Conservation (phyloP, 2,329 filamentous ascomycete genomes). For the Aspergillus awamori region DNA sequence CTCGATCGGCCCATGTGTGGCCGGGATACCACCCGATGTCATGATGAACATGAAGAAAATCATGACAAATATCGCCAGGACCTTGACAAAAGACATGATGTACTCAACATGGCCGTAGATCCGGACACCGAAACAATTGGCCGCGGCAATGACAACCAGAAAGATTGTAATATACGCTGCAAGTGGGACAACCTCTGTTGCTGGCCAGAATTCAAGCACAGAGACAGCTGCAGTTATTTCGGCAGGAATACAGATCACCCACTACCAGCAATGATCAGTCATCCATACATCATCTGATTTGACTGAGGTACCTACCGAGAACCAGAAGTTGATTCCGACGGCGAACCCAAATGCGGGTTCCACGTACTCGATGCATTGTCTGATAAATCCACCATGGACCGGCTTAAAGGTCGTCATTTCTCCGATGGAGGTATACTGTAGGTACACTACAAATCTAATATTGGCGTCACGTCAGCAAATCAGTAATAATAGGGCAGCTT, state of each 20-base stretch:
- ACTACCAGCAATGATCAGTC: neutral
- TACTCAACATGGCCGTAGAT: constrained; percentile 32
- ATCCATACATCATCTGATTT: no score
- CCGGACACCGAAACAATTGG: constrained; percentile 32
- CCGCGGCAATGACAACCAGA: constrained; percentile 29
- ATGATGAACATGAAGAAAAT: constrained; percentile 42
- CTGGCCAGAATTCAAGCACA: constrained; percentile 38
- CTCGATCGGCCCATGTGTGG: constrained; percentile 36
- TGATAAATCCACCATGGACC: constrained; percentile 39
- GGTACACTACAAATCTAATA: constrained; percentile 35
- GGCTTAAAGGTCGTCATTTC: constrained; percentile 37
- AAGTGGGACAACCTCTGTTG: constrained; percentile 28
- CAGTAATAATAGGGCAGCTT: neutral
- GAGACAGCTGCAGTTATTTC: constrained; percentile 40
- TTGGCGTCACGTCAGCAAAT: neutral
- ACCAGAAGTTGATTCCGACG: constrained; percentile 41
- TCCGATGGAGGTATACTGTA: constrained; percentile 36
- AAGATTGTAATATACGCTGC: constrained; percentile 41
- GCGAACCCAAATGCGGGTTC: constrained; percentile 40
- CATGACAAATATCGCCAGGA: constrained; percentile 34
- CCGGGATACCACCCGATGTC: constrained; percentile 37
- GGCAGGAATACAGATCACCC: constrained; percentile 24
- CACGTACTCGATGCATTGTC: constrained; percentile 31
- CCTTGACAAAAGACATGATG: constrained; percentile 36
- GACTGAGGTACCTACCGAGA: constrained; percentile 30